Conservation (phyloP, 768 basidiomycete species). For the Boletus barrowsii region DNA sequence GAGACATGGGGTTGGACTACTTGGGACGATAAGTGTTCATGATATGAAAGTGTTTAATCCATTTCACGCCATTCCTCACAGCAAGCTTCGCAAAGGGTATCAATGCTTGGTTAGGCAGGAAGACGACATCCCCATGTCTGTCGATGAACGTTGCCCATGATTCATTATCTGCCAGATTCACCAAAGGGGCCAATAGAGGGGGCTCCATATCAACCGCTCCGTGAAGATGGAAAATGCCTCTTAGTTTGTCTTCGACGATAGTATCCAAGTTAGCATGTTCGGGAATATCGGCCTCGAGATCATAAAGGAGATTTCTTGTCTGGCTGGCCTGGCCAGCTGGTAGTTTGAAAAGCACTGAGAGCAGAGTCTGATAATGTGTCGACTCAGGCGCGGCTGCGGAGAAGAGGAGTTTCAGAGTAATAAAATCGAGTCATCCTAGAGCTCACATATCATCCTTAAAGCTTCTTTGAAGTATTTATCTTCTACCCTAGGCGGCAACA, state of each 20-base stretch:
- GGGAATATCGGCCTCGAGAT: constrained; percentile 62
- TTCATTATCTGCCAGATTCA: constrained; percentile 59
- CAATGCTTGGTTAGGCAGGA: constrained; percentile 68
- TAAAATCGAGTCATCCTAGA: not conserved
- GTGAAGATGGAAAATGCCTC: constrained; percentile 79
- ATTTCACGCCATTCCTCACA: constrained; percentile 56
- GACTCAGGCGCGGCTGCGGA: constrained; percentile 71
- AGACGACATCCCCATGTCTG: constrained; percentile 71
- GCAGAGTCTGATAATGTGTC: constrained; percentile 73
- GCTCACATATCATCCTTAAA: constrained; percentile 68
- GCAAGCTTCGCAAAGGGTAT: constrained; percentile 81
- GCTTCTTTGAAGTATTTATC: constrained; percentile 86
- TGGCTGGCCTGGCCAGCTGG: constrained; percentile 60
- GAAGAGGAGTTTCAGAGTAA: not conserved
- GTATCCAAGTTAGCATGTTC: constrained; percentile 70
- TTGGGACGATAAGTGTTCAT: constrained; percentile 67
- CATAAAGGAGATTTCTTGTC: constrained; percentile 70
- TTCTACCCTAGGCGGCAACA: constrained; percentile 75
- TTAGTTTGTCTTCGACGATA: constrained; percentile 73
- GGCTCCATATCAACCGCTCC: constrained; percentile 89
- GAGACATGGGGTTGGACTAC: constrained; percentile 35
- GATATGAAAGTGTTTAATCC: constrained; percentile 85
- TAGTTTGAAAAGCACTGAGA: constrained; percentile 76
- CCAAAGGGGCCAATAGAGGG: constrained; percentile 74
- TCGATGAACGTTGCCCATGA: constrained; percentile 76